Evolutionary conservation across 345 rosid species (phyloP), one percentile per base, ranked within the genome.

Genomic region (Bretschneidera sinensis): DNA sequence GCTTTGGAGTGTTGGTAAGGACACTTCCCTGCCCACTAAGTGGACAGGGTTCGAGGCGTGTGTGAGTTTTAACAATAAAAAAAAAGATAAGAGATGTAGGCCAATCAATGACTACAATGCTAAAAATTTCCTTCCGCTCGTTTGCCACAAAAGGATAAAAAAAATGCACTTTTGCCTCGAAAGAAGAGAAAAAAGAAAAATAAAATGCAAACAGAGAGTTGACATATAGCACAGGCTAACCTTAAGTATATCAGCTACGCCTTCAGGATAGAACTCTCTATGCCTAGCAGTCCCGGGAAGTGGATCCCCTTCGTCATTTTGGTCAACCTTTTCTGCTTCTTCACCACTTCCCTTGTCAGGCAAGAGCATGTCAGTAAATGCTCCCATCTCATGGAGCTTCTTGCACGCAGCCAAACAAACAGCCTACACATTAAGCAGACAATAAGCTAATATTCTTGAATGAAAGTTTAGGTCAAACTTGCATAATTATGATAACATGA

Each of bases 201-300:
- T 2, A 39, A 14, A 13, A 9, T 2, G 16, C 19, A 20, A 49
- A 49, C 17, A 16, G 20, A 13, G 21, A 49, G 21, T 49, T 49
- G 18, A 17, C 10, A 6, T 6, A 21, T 19, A 11, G 17, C n/a
- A n/a, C 7, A n/a, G n/a, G 69, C 82, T 62, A 59, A 85, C 99
- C 96, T 86, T 82, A 31, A 94, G 96, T 67, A 80, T 74, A 68
- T 80, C 79, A 50, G 99, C 97, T 52, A 94, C 96, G 59, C 99
- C 99, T 83, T 94, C 99, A 5, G 99, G 99, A 76, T 94, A 94
- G 79, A 94, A 94, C 78, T 94, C 99, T 68, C 99, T 81, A 66
- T 94, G 99, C 66, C 97, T 85, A 67, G 96, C 96, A 74, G 99
- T 94, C 67, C 97, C 99, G 58, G 99, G 99, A 78, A 94, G 88